Base-by-base conservation (phyloP, 2,329 filamentous ascomycete species). In the Ophiostoma piceae region DNA sequence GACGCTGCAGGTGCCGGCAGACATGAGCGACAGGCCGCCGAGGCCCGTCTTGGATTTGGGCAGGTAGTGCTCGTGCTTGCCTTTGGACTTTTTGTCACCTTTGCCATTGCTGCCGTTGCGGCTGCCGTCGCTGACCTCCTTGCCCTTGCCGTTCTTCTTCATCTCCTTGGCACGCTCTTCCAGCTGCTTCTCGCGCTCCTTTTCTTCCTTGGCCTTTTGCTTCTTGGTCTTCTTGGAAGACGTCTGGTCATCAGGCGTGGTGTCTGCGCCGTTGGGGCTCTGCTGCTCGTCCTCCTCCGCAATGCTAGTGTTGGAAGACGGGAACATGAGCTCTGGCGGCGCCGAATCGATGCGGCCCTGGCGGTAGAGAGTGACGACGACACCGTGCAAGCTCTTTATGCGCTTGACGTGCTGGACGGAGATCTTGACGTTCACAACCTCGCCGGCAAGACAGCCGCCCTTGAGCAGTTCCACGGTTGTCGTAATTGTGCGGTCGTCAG, bases 331-430 rank as follows among this genome's bases (percentile, higher is more conserved):
- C 14, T 81, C 75, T 5, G 84, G 81, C 4, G 88, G 88, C 7
- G 86, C 81, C 75, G 93, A 91, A 77, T 99, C 94, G 65, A 98
- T 94, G 71, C 92, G 88, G 32, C 93, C 93, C 78, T 96, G 92
- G 64, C 95, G 88, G 77, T 96, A 97, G 9, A 99, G 82, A 1
- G 95, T 98, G 65, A 97, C 88, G 72, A 98, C 95, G 66, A 98
- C 90, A 8, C 95, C 94, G 74, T 94, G 91, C 80, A 97, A 85
- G 77, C 93, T 98, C 80, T 94, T 92, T 76, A 98, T 87, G 71
- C 89, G 86, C 78, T 96, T 96, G 71, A 90, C 94, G 77, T 98
- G 95, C 73, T 92, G 90, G 71, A 99, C 89, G 0, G 86, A 88
- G 68, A 98, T 89, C 75, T 87, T 90, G 69, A 98, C 85, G 0